These are phyloP conservation scores for Lunasporangiospora selenospora DNA, from an alignment of 192 early-diverging fungal species.

Conservation along the genomic window DNA sequence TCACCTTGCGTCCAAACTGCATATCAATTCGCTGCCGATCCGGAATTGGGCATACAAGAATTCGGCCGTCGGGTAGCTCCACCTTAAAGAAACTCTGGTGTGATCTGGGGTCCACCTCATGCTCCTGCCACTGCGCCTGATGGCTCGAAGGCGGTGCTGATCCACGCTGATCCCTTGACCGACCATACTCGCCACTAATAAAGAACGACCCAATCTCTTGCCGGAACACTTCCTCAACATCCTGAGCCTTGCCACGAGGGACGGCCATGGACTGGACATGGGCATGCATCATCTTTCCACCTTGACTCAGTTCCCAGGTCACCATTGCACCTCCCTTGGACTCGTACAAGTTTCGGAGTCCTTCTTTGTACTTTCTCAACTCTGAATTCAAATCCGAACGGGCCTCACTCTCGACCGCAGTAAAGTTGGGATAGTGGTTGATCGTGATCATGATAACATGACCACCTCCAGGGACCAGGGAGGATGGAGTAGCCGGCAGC, in stretches of 20 bases:
- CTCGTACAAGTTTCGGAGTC: slow-evolving; percentile 58
- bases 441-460: slow-evolving; percentile 78
- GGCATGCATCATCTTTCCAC: slow-evolving; percentile 61
- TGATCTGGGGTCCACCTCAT: background rate
- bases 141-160: background rate
- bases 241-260: slow-evolving; percentile 47
- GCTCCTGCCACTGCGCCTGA: background rate
- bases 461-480: slow-evolving; percentile 76
- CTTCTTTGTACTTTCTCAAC: slow-evolving; percentile 62
- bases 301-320: slow-evolving; percentile 75
- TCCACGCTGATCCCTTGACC: background rate
- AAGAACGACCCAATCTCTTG: slow-evolving; percentile 19
- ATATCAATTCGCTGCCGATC: slow-evolving; percentile 65
- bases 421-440: slow-evolving; percentile 56
- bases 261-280: slow-evolving; percentile 78
- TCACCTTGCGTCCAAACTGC: slow-evolving; percentile 77
- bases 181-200: slow-evolving; percentile 1
- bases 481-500: slow-evolving; percentile 54
- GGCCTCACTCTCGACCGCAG: slow-evolving; percentile 46
- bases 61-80: slow-evolving; percentile 58
- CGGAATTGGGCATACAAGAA: slow-evolving; percentile 53
- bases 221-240: slow-evolving; percentile 20
- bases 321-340: slow-evolving; percentile 71
- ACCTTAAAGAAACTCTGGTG: slow-evolving; percentile 55
- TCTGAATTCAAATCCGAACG: slow-evolving; percentile 51